Percentiles rank a stretch among this genome's conserved stretches.
phyloP scores from a whole-genome alignment of 768 basidiomycete species.

The Podaxis sp. region DNA sequence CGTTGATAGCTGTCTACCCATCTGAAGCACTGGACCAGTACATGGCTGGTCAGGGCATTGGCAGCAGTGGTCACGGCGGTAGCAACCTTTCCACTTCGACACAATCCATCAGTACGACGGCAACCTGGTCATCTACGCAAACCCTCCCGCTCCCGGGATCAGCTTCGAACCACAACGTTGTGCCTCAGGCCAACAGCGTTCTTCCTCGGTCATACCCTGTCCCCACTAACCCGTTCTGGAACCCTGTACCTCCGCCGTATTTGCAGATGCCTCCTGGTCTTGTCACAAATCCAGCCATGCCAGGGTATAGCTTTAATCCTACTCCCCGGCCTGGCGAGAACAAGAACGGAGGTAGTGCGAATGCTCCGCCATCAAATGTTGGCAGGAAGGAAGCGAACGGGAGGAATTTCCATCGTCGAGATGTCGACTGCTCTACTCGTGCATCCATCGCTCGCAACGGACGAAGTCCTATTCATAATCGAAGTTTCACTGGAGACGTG shows the following conservation, averaged over 20 bases:
- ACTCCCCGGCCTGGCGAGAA: background rate
- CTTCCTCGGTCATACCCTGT: background rate
- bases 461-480: slow-evolving; percentile 4
- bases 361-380: background rate
- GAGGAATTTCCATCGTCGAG: background rate
- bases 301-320: background rate
- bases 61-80: slow-evolving; percentile 23
- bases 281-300: background rate
- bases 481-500: slow-evolving; percentile 12
- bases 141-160: background rate
- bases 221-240: slow-evolving; percentile 1
- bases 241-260: background rate
- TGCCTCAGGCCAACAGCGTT: background rate
- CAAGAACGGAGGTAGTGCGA: background rate
- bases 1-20: slow-evolving; percentile 66
- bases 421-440: background rate
- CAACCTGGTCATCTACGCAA: background rate
- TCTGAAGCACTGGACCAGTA: slow-evolving; percentile 69
- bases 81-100: slow-evolving; percentile 22
- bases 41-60: slow-evolving; percentile 33
- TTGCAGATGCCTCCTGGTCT: background rate
- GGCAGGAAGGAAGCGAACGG: background rate
- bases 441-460: slow-evolving; percentile 2
- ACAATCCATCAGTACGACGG: background rate
- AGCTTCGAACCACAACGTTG: background rate